Base-by-base conservation (phyloP, 1,284 basidiomycete genomes). In the Sphaerobolus stellatus region DNA sequence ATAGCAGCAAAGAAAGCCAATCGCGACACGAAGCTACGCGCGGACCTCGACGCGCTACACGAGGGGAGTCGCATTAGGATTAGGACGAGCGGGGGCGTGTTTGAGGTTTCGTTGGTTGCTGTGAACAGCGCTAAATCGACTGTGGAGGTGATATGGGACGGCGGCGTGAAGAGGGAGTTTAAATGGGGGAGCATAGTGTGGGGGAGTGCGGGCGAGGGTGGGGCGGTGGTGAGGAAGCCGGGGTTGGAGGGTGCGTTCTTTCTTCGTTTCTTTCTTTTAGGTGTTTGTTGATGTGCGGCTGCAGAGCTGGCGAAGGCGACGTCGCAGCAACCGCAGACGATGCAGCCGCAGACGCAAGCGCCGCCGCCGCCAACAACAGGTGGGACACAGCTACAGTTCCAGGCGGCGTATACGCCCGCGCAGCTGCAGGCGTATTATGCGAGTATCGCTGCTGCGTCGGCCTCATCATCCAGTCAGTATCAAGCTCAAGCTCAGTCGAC, bases 131-230 rank as follows among this genome's bases (percentile, higher is more conserved):
- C 18, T 6, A 20, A 9, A 5, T 29, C 20, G 49, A 82, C 81
- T 9, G 83, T 93, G 1, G 84, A 88, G 62, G 90, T 94, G n/a
- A 67, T 88, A 2, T 91, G 89, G 87, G 88, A 90, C 62, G 76
- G 81, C 28, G 85, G 77, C 7, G 38, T 81, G 33, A 84, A 81
- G 68, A 75, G 81, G 53, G 87, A 89, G 65, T 88, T 91, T 65
- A 89, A 88, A 65, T 91, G 88, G 88, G 80, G 82, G 22, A 86
- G 82, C 61, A 81, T 91, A 18, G 77, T 90, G 16, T 86, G 41
- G 41, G 28, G 18, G 13, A 43, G 28, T 43, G 41, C 41, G 11
- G 22, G 28, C n/a, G n/a, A n/a, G n/a, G n/a, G n/a, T n/a, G n/a
- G n/a, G 14, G 28, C 28, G 41, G 20, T 27, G 41, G 41, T 20